Evolutionary conservation across 495 filamentous ascomycete species (phyloP), one percentile per base, ranked within the genome.

Genomic region (Pyrenopolyporus hunteri): DNA sequence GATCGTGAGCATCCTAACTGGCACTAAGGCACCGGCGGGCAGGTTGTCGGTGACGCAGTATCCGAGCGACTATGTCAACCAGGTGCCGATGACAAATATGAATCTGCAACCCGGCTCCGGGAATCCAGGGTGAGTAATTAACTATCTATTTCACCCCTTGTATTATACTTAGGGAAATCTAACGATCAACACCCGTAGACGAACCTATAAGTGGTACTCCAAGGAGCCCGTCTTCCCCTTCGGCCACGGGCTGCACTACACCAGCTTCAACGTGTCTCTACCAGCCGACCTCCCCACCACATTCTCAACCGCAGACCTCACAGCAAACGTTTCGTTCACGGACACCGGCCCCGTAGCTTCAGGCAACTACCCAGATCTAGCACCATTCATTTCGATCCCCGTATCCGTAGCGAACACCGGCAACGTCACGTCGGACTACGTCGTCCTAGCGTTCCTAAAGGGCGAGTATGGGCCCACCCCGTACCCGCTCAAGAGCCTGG

Each of bases 41-140:
- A 82, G 86, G 26, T 73, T 89, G 1, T 85, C 86, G 1, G 85
- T 87, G 31, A 87, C 83, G 8, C 70, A 76, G 59, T 82, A 82
- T 44, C 78, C 78, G 2, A 57, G 67, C 1, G 70, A 69, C 46
- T 82, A 77, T 61, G 73, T 73, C 28, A 53, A 69, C 11, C 63
- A 69, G 16, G 70, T 76, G 6, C 66, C 64, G 16, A 73, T 78
- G 70, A 76, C 74, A 4, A 59, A 79, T 23, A 81, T 81, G 78
- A 69, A 62, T 20, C 62, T 81, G 14, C 72, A 74, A 5, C 73
- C 78, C 10, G 47, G 60, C 8, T 59, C 16, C 1, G 50, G 57
- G 6, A 74, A 66, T 17, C 78, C 77, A 1, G 79, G 77, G 31
- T 69, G 57, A 26, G 69, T 61, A 9, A 6, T 20, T 40, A n/a